Evolutionary conservation across 495 filamentous ascomycete species (phyloP).

Genomic region (Neurospora africana): DNA sequence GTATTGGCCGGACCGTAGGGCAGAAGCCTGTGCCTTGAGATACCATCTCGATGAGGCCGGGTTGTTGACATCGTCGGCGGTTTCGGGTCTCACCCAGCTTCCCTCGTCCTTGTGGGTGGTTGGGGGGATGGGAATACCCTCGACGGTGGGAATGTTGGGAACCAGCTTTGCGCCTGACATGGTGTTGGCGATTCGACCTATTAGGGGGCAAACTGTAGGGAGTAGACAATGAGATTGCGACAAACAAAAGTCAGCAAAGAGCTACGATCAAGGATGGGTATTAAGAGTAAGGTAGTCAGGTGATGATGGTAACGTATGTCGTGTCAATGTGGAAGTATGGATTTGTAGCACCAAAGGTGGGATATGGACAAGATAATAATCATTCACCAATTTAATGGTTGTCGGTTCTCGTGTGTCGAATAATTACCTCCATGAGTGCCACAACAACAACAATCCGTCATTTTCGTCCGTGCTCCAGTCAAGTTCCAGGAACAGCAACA

Average conservation of each 20-base stretch:
- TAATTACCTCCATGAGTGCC: neutral
- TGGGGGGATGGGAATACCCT: constrained; percentile 26
- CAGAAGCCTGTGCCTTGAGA: constrained; percentile 58
- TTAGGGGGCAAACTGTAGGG: neutral
- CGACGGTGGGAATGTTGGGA: constrained; percentile 21
- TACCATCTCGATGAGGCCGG: constrained; percentile 48
- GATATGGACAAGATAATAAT: neutral
- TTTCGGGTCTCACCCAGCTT: constrained; percentile 16
- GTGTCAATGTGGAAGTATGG: no score
- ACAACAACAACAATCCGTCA: neutral
- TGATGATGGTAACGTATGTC: neutral
- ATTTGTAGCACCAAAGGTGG: neutral
- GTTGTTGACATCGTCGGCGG: constrained; percentile 28
- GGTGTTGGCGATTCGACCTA: neutral
- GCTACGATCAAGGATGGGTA: neutral
- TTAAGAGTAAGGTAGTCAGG: neutral
- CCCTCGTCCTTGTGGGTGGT: constrained; percentile 5
- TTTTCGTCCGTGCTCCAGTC: neutral
- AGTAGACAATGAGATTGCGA: neutral
- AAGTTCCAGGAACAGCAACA: neutral
- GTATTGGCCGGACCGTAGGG: constrained; percentile 71
- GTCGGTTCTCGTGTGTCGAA: neutral
- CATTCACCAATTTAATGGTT: neutral
- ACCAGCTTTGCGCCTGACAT: constrained; percentile 2
- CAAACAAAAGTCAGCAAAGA: neutral